Percentiles rank a stretch among this genome's conserved stretches.
Evolutionary conservation across 768 basidiomycete species (phyloP).

Genomic region (Tubosaeta sp.): DNA sequence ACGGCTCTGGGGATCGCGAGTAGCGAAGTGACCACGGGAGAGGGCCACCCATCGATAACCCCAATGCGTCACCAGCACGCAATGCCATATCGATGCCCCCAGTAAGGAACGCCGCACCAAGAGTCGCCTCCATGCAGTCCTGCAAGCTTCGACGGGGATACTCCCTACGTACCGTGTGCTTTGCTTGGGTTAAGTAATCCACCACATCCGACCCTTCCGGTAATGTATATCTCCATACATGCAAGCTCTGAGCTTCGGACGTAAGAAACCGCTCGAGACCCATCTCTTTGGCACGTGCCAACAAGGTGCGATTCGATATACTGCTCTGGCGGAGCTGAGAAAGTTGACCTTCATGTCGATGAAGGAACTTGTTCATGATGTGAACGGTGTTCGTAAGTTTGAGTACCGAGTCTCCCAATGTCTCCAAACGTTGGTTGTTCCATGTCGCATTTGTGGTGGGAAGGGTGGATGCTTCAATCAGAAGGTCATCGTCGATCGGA

Average conservation of each 20-base stretch:
- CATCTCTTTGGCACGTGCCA: conserved; percentile 59
- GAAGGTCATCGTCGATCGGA: conserved; percentile 48
- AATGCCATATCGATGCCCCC: conserved; percentile 73
- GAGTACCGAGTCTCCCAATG: conserved; percentile 80
- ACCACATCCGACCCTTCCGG: conserved; percentile 36
- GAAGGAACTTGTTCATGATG: conserved; percentile 70
- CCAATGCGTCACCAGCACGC: conserved; percentile 56
- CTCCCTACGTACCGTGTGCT: conserved; percentile 36
- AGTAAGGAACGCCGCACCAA: conserved; percentile 71
- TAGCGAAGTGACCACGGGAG: conserved; percentile 67
- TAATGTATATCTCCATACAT: conserved; percentile 56
- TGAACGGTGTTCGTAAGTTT: conserved; percentile 74
- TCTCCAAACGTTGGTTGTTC: conserved; percentile 85
- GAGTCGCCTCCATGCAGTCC: conserved; percentile 83
- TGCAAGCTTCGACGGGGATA: conserved; percentile 71
- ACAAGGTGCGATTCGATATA: conserved; percentile 69
- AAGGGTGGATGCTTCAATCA: conserved; percentile 73
- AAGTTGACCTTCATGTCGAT: conserved; percentile 82
- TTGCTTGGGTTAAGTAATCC: conserved; percentile 24
- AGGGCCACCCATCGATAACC: conserved; percentile 68
- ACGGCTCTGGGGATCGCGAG: conserved; percentile 26
- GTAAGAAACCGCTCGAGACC: conserved; percentile 62
- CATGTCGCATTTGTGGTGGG: conserved; percentile 60
- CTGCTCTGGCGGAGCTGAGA: conserved; percentile 56
- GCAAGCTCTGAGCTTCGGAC: conserved; percentile 49